Evolutionary conservation across 2,329 filamentous ascomycete genomes (phyloP), one percentile per base, ranked within the genome.

Genomic region (Pseudogymnoascus sp.): DNA sequence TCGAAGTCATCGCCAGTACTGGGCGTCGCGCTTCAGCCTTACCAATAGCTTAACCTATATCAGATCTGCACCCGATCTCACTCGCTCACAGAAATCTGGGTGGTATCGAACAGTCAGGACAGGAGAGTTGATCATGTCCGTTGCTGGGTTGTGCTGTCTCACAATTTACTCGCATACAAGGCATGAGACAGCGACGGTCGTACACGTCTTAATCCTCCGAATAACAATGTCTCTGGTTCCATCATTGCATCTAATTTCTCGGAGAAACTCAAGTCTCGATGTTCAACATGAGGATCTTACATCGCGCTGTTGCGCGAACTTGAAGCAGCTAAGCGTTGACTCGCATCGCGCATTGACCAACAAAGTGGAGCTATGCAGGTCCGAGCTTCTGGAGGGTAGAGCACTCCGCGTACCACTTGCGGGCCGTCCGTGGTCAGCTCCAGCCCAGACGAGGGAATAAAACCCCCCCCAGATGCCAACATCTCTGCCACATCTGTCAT

Each of bases 281-380:
- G n/a, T 11, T 32, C 28, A 54, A 54, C 9, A 54, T 54, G 28
- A 32, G 32, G n/a, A 32, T 32, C 47, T 54, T 8, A 54, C 47
- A 20, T 54, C 47, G 28, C 28, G 47, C 28, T 54, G 7, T n/a
- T 32, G 28, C 47, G 28, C 28, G 47, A 54, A 54, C 47, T 54
- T 54, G 47, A 54, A 54, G 47, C 28, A 32, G 47, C 47, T 20
- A 54, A 54, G 47, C 16, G 47, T 54, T 54, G 47, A 54, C 28
- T 54, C 47, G 47, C 28, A 20, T 54, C 18, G 47, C 47, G 47
- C 47, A 54, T 54, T 54, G 47, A 54, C 47, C 47, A 54, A 54
- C 47, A 18, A 32, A 32, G 47, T 54, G 47, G 47, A 54, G 47
- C 28, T 54, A 54, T 54, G 47, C 47, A 54, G 47, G 47, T 54